A percentile compares a stretch with the other conserved stretches of the same genome.
These are phyloP conservation scores for Colletotrichum sp. DNA, from an alignment of 2,329 filamentous ascomycete species.

Conservation along the genomic window DNA sequence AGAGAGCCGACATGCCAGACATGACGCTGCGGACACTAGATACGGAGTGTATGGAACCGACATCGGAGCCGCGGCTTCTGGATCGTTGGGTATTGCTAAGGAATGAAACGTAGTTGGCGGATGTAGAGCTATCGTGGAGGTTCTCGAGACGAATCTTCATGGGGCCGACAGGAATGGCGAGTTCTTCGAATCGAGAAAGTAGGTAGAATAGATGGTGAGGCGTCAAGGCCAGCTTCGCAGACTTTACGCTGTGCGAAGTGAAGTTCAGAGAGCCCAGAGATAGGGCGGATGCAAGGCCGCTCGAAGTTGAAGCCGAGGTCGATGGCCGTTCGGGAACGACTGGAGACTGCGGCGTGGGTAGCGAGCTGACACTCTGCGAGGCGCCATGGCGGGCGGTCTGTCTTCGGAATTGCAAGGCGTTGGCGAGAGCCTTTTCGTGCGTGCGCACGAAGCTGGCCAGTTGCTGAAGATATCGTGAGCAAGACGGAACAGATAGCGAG, in stretches of 20 bases:
- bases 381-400: constrained; percentile 73
- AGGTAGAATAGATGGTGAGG: constrained; percentile 97
- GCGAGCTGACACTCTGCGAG: constrained; percentile 67
- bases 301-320: constrained; percentile 72
- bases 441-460: constrained; percentile 95
- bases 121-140: constrained; percentile 84
- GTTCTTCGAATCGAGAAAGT: constrained; percentile 91
- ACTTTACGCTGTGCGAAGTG: constrained; percentile 83
- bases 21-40: constrained; percentile 97
- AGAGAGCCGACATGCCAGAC: constrained; percentile 93
- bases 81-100: constrained; percentile 82
- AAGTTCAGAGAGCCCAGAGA: constrained; percentile 87
- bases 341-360: constrained; percentile 59
- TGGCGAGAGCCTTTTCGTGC: constrained; percentile 96
- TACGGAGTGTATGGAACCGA: constrained; percentile 91
- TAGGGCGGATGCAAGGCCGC: constrained; percentile 81
- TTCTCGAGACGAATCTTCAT: constrained; percentile 98
- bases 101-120: constrained; percentile 95
- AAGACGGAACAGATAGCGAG: background rate
- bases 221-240: constrained; percentile 89
- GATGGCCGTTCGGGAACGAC: constrained; percentile 63
- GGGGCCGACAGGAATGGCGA: constrained; percentile 87
- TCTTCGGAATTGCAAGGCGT: constrained; percentile 86
- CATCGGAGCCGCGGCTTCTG: constrained; percentile 80
- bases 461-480: constrained; percentile 63